Base-by-base conservation (phyloP, 495 filamentous ascomycete genomes). In the Penicillium cataractarum region DNA sequence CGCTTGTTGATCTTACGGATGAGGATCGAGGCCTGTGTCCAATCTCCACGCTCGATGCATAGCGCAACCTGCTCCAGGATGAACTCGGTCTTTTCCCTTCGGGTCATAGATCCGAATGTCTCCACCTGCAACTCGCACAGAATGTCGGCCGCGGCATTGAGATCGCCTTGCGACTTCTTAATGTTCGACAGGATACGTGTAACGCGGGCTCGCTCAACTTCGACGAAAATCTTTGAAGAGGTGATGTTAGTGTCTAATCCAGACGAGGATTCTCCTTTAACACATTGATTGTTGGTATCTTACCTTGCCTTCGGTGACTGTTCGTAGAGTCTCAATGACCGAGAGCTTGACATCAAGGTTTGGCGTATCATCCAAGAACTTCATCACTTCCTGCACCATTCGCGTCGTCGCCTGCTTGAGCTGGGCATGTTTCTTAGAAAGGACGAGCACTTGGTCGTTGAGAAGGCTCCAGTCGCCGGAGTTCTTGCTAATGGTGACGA, bases 391-490 rank as follows among this genome's bases (percentile, higher is more conserved):
- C 82, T 98, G 95, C 46, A 99, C 95, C 95, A 99, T 99, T 83
- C 92, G 94, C 65, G 95, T 98, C 63, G 91, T 93, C 68, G 95
- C 95, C 80, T 97, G 96, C 77, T 97, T 97, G 77, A 99, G 93
- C 80, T 99, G 95, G 68, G 92, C 91, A 91, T 99, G 95, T 82
- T 99, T 99, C 88, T 97, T 98, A 63, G 94, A 97, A 50, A 98
- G 86, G 51, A 97, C 83, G 54, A 97, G 84, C 60, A 97, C 92
- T 77, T 99, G 94, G 78, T 99, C 95, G 72, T 96, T 98, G 69
- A 99, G 85, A 63, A 98, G 78, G 66, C 83, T 84, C 95, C 95
- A 99, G 70, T 98, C 92, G 63, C 88, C 89, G 58, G 91, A 84
- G 75, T 97, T 85, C 79, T 97, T 97, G 82, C 92, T 93, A 79